phyloP scores from a whole-genome alignment of 306 rosid species.

The Gastrolobium bilobum region DNA sequence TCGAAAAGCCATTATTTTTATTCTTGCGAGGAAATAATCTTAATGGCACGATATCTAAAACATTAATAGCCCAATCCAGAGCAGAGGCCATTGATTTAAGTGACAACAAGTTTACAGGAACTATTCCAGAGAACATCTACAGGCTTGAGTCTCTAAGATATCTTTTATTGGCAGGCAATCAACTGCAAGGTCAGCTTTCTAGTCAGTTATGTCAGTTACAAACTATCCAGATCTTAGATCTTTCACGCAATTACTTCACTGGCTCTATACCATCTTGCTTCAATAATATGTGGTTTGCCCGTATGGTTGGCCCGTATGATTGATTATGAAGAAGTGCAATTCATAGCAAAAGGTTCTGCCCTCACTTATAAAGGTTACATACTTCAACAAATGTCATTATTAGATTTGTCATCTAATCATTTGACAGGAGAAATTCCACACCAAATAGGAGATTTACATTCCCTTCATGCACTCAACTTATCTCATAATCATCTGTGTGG shows the following conservation, averaged over 20 bases:
- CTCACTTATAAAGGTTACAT: background rate
- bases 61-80: rapidly evolving
- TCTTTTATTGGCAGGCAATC: conserved; percentile 33
- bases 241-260: conserved; percentile 16
- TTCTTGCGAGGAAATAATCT: conserved; percentile 30
- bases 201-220: background rate
- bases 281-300: background rate
- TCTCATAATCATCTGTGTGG: conserved; percentile 42
- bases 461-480: conserved; percentile 30
- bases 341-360: background rate
- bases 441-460: background rate
- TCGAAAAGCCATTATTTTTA: background rate
- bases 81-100: background rate
- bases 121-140: conserved; percentile 13
- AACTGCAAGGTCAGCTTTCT: background rate
- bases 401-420: conserved; percentile 48
- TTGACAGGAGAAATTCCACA: conserved; percentile 36
- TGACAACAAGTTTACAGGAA: conserved; percentile 8
- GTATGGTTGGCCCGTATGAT: no score
- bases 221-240: background rate
- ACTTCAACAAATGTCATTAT: background rate
- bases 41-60: conserved; percentile 4
- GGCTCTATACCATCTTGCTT: conserved; percentile 24
- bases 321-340: background rate
- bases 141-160: background rate